These are phyloP conservation scores for Crithidia mellificae DNA, from an alignment of 208 protist species.

Conservation along the genomic window DNA sequence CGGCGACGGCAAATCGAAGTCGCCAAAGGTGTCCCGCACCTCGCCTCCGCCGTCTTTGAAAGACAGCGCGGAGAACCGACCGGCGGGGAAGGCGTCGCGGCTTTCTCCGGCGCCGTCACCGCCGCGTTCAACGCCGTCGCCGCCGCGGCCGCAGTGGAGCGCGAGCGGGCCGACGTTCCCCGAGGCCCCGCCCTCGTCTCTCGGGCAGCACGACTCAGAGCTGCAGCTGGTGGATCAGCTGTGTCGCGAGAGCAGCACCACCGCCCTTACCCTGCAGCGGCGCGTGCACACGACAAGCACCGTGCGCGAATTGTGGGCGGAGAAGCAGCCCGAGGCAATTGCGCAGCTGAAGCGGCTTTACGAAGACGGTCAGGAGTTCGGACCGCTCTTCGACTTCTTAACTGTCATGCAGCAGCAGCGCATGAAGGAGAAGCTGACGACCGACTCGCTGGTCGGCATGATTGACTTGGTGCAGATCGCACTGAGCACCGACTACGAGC, in stretches of 20 bases:
- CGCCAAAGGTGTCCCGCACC: not conserved
- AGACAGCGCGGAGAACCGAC: slow-evolving; percentile 1
- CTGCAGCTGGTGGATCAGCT: slow-evolving; percentile 41
- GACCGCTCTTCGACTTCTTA: slow-evolving; percentile 72
- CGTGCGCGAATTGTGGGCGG: slow-evolving; percentile 58
- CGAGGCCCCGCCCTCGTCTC: slow-evolving; percentile 5
- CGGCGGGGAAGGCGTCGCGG: not conserved
- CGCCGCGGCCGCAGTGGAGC: slow-evolving; percentile 13
- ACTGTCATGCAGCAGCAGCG: slow-evolving; percentile 68
- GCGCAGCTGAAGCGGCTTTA: slow-evolving; percentile 49
- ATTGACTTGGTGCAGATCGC: slow-evolving; percentile 57
- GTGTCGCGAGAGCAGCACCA: slow-evolving; percentile 25
- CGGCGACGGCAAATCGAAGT: slow-evolving; percentile 6
- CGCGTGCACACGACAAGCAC: slow-evolving; percentile 54
- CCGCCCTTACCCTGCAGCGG: slow-evolving; percentile 41
- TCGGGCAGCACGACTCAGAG: slow-evolving; percentile 19
- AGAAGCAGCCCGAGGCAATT: slow-evolving; percentile 55
- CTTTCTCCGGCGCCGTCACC: not conserved
- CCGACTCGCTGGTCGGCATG: slow-evolving; percentile 53
- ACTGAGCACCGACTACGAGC: slow-evolving; percentile 48
- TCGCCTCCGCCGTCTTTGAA: not conserved
- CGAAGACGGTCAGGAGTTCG: slow-evolving; percentile 54
- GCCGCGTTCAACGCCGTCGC: slow-evolving; percentile 3
- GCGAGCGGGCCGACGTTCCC: slow-evolving; percentile 20
- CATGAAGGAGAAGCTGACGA: slow-evolving; percentile 68